Base-by-base conservation (phyloP, 2,329 filamentous ascomycete species). In the Verticillium klebahnii region DNA sequence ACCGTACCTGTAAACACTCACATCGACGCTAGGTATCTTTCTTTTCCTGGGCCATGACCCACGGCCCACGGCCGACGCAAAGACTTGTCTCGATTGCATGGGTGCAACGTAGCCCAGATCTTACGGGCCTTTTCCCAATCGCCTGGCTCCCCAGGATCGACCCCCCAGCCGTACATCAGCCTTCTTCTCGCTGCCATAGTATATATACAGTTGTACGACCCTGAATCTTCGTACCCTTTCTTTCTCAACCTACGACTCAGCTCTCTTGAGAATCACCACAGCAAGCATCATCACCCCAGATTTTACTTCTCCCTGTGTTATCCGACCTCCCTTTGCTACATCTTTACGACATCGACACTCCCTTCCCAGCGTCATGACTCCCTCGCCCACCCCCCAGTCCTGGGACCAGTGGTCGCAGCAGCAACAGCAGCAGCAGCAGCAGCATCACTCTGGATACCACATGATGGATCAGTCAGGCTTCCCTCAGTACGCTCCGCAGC, bases 351-450 rank as follows among this genome's bases (percentile, higher is more conserved):
- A 19, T 36, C 8, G 6, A 37, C 29, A 9, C 19, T n/a, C 17
- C 31, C 29, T 36, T 19, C 9, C 17, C 14, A 17, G 6, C 37
- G 50, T 0, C 57, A 58, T 58, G 57, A 23, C 58, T 29, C 58
- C 40, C 45, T 55, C 58, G 11, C 58, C 58, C n/a, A 45, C 45
- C 29, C 19, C 34, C 31, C 29, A 45, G n/a, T 15, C 31, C 45
- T 88, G 85, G 85, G 80, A 77, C 68, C 82, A 82, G 67, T 86
- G 83, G 81, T 73, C 79, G 66, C 73, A 80, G 63, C 82, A 84
- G 55, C 74, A 75, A 54, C 66, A 69, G 8, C 40, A 50, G 3
- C 40, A 50, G 9, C 40, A 50, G 19, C 40, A n/a, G 5, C 40
- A 50, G 19, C 40, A 50, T 23, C 67, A 65, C 56, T 45, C 69